phyloP scores from a whole-genome alignment of 306 rosid genomes.

The Quercus variabilis region DNA sequence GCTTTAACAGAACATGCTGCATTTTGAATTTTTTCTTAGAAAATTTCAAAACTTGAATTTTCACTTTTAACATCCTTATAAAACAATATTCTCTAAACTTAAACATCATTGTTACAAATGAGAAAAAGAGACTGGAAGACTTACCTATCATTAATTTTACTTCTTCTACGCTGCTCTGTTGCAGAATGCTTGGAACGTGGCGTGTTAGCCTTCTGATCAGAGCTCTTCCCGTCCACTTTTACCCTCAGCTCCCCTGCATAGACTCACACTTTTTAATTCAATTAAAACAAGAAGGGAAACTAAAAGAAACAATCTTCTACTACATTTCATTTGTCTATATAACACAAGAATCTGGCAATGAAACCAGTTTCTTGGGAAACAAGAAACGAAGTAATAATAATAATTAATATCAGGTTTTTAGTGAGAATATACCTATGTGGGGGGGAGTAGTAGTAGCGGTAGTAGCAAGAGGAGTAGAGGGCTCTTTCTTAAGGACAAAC shows the following conservation, averaged over 20 bases:
- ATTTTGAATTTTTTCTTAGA: too few species aligned
- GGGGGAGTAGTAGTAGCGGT: conserved; percentile 12
- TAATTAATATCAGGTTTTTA: neutral
- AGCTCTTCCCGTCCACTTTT: conserved; percentile 58
- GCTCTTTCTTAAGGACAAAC: conserved; percentile 63
- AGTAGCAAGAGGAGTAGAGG: conserved; percentile 23
- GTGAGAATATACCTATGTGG: conserved; percentile 41
- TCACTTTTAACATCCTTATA: too few species aligned
- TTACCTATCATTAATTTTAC: conserved; percentile 97
- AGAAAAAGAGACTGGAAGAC: conserved; percentile 13
- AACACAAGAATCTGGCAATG: neutral
- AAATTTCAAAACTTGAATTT: too few species aligned
- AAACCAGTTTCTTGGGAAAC: neutral
- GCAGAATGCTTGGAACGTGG: conserved; percentile 99
- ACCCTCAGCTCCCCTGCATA: conserved; percentile 52
- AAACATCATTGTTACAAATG: neutral
- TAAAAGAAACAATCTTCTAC: neutral
- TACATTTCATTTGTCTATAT: too few species aligned
- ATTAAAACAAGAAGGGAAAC: neutral
- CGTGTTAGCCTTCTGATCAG: conserved; percentile 86
- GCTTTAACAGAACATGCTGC: too few species aligned
- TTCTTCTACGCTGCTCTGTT: conserved; percentile 96
- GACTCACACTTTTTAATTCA: neutral
- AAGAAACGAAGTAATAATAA: neutral
- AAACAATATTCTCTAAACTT: too few species aligned